Evolutionary conservation across 2,329 filamentous ascomycete species (phyloP).

Genomic region (Fusarium succisae): DNA sequence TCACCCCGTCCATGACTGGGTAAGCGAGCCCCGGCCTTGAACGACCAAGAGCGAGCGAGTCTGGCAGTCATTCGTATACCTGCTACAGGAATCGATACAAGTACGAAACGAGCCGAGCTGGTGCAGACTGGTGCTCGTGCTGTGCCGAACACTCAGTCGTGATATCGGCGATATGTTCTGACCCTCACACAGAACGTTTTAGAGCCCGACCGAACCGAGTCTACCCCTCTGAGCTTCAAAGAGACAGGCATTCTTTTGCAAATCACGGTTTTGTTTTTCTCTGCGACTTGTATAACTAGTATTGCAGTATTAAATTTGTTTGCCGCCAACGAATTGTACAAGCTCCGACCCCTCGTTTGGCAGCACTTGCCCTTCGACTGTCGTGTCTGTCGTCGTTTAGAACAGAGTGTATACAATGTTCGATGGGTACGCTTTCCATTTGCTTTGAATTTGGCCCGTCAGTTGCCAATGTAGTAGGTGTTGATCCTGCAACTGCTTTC

Average conservation of each 20-base stretch:
- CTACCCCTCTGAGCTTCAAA: slow-evolving; percentile 25
- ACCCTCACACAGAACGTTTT: slow-evolving; percentile 41
- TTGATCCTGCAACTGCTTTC: not conserved
- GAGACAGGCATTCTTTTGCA: slow-evolving; percentile 6
- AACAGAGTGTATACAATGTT: slow-evolving; percentile 46
- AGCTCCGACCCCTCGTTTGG: slow-evolving; percentile 17
- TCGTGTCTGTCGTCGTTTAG: slow-evolving; percentile 36
- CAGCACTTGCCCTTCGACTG: slow-evolving; percentile 19
- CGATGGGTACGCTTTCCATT: slow-evolving; percentile 54
- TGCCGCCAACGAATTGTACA: slow-evolving; percentile 16
- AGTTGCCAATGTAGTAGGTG: not conserved
- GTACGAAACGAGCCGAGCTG: slow-evolving; percentile 5
- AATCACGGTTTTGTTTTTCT: slow-evolving; percentile 19
- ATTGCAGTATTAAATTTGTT: slow-evolving; percentile 14
- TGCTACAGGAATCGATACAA: slow-evolving; percentile 9
- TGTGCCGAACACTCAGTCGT: slow-evolving; percentile 32
- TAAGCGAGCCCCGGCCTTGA: slow-evolving; percentile 37
- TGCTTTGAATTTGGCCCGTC: not conserved
- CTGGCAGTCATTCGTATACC: slow-evolving; percentile 19
- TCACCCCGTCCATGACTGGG: slow-evolving; percentile 38
- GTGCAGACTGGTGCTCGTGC: slow-evolving; percentile 3
- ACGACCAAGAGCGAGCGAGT: slow-evolving; percentile 33
- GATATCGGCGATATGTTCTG: slow-evolving; percentile 35
- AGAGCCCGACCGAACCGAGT: slow-evolving; percentile 42
- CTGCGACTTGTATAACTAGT: slow-evolving; percentile 14